A percentile compares a stretch with the other conserved stretches of the same genome.
phyloP scores from a whole-genome alignment of 176 grass and related monocot genomes.

The Triticum urartu region DNA sequence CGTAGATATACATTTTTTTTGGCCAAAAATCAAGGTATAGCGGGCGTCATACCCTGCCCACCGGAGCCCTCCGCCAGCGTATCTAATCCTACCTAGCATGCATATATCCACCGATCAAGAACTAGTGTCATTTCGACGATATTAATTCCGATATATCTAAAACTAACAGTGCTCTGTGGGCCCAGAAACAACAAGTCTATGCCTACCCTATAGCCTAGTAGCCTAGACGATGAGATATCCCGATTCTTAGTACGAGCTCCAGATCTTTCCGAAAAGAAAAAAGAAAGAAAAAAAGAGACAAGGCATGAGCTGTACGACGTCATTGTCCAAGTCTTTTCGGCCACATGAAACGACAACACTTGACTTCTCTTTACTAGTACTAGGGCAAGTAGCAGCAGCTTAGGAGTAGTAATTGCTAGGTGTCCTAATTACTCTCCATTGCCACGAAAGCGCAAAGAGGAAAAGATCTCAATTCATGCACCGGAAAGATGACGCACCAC shows the following conservation, averaged over 20 bases:
- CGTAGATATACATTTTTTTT: too few species aligned
- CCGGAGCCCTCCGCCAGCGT: too few species aligned
- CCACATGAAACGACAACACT: constrained; percentile 6
- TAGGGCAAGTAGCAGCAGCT: not conserved
- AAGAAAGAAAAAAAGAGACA: not conserved
- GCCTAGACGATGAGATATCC: constrained; percentile 1
- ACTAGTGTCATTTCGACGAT: constrained; percentile 14
- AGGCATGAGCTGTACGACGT: not conserved
- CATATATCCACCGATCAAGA: constrained; percentile 5
- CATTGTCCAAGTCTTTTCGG: not conserved
- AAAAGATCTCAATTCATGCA: too few species aligned
- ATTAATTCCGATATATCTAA: not conserved
- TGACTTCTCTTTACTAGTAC: not conserved
- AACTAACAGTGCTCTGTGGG: not conserved
- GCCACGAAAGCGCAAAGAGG: not conserved
- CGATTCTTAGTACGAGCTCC: not conserved
- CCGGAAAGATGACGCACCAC: constrained; percentile 6
- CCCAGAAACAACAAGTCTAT: not conserved
- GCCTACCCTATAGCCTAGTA: not conserved
- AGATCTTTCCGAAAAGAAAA: constrained; percentile 13
- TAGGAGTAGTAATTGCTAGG: not conserved
- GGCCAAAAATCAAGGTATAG: too few species aligned
- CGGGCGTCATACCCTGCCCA: too few species aligned
- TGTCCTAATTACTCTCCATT: not conserved
- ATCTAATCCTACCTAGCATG: not conserved